A percentile compares a stretch with the other conserved stretches of the same genome.
Evolutionary conservation across 495 filamentous ascomycete genomes (phyloP).

Genomic region (Aspergillus sclerotiicarbonarius): DNA sequence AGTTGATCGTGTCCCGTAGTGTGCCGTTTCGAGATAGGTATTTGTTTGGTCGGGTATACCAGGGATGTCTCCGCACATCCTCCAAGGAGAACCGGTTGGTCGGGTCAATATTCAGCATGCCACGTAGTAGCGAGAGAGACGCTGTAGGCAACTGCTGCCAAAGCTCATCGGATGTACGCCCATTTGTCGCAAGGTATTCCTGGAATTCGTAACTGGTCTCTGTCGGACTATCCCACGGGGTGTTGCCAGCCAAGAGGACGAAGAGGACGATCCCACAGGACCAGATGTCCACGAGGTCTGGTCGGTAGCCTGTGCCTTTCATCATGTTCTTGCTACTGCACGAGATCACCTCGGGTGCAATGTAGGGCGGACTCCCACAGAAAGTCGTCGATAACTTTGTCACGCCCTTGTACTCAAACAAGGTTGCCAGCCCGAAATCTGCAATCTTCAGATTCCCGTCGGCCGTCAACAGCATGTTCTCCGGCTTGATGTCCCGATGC

Average conservation of each 20-base stretch:
- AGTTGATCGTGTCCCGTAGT: conserved; percentile 72
- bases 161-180: conserved; percentile 77
- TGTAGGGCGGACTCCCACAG: conserved; percentile 96
- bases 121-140: conserved; percentile 82
- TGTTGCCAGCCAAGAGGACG: conserved; percentile 92
- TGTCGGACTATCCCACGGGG: conserved; percentile 95
- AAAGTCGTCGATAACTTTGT: conserved; percentile 79
- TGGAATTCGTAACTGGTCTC: conserved; percentile 74
- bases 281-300: conserved; percentile 91
- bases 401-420: conserved; percentile 83
- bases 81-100: conserved; percentile 76
- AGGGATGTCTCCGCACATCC: conserved; percentile 88
- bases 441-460: conserved; percentile 91
- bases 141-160: conserved; percentile 78
- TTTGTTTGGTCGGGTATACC: conserved; percentile 84
- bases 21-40: conserved; percentile 71
- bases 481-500: conserved; percentile 87
- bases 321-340: conserved; percentile 43
- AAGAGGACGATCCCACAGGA: conserved; percentile 96
- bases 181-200: conserved; percentile 77
- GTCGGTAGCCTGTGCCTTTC: conserved; percentile 68
- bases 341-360: conserved; percentile 86
- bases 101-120: conserved; percentile 87
- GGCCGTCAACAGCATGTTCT: conserved; percentile 80
- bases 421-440: conserved; percentile 93